These are phyloP conservation scores for Acer campestre DNA, from an alignment of 345 rosid species.

Conservation along the genomic window DNA sequence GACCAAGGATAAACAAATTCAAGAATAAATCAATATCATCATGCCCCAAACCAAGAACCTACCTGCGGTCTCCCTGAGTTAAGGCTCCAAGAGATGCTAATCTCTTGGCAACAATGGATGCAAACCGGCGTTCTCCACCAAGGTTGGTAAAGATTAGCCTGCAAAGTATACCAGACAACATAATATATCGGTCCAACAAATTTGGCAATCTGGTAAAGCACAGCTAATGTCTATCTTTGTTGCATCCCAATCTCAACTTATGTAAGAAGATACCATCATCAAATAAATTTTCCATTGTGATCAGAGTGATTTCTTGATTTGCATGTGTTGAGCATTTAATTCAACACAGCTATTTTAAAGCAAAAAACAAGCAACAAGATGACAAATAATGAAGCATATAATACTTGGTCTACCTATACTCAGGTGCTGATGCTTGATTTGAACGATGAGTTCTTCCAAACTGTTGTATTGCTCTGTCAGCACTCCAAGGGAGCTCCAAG, in stretches of 20 bases:
- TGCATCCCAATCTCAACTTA: background rate
- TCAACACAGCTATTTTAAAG: background rate
- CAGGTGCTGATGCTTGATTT: conserved; percentile 99
- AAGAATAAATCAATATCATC: conserved; percentile 17
- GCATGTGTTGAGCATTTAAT: background rate
- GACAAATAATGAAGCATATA: conserved; percentile 17
- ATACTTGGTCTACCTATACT: conserved; percentile 69
- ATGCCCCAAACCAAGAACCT: conserved; percentile 26
- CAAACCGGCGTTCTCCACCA: conserved; percentile 99
- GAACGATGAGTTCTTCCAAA: conserved; percentile 99
- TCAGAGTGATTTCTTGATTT: conserved; percentile 4
- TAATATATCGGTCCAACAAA: background rate
- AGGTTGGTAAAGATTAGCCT: conserved; percentile 91
- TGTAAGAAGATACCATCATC: background rate
- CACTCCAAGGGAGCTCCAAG: conserved; percentile 99
- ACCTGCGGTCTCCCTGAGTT: conserved; percentile 99
- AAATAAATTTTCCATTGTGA: conserved; percentile 12
- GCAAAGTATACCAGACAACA: conserved; percentile 20
- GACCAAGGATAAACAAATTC: background rate
- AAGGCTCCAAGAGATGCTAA: conserved; percentile 96
- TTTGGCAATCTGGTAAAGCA: background rate
- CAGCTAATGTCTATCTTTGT: background rate
- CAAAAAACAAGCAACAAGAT: background rate
- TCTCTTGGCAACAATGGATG: conserved; percentile 98
- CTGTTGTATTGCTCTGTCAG: conserved; percentile 99